phyloP scores from a whole-genome alignment of 768 basidiomycete species.

The Coprinellus aureogranulatus region DNA sequence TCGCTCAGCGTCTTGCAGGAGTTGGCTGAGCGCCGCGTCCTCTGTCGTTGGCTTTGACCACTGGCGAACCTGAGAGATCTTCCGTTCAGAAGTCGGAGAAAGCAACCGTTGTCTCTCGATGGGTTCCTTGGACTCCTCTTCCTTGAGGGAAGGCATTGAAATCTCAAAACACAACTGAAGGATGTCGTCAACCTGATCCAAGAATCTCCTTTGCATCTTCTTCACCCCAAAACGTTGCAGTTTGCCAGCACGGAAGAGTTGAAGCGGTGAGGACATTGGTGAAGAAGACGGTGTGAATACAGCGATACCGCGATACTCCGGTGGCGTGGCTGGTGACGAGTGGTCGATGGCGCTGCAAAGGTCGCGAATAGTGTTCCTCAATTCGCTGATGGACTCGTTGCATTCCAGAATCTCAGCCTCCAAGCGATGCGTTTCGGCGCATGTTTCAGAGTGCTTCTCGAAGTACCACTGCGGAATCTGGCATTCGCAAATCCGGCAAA shows the following conservation, averaged over 20 bases:
- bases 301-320: constrained; percentile 87
- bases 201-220: constrained; percentile 74
- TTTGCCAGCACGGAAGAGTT: constrained; percentile 72
- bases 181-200: constrained; percentile 87
- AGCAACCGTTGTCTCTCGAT: constrained; percentile 90
- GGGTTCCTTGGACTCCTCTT: constrained; percentile 87
- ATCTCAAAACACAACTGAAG: constrained; percentile 77
- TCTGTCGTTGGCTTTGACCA: constrained; percentile 87
- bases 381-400: constrained; percentile 88
- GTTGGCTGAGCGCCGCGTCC: constrained; percentile 78
- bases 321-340: constrained; percentile 60
- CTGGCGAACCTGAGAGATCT: constrained; percentile 75
- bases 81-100: constrained; percentile 85
- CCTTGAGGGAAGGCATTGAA: constrained; percentile 83
- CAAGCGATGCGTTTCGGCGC: constrained; percentile 90
- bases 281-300: constrained; percentile 74
- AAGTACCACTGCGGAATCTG: constrained; percentile 99
- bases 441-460: constrained; percentile 99
- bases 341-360: constrained; percentile 70
- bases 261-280: constrained; percentile 72
- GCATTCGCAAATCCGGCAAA: constrained; percentile 97
- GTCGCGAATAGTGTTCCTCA: constrained; percentile 82
- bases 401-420: constrained; percentile 93
- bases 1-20: constrained; percentile 84
- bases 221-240: constrained; percentile 79